Base-by-base conservation (phyloP, 257 asterid species). In the Petunia secreta region DNA sequence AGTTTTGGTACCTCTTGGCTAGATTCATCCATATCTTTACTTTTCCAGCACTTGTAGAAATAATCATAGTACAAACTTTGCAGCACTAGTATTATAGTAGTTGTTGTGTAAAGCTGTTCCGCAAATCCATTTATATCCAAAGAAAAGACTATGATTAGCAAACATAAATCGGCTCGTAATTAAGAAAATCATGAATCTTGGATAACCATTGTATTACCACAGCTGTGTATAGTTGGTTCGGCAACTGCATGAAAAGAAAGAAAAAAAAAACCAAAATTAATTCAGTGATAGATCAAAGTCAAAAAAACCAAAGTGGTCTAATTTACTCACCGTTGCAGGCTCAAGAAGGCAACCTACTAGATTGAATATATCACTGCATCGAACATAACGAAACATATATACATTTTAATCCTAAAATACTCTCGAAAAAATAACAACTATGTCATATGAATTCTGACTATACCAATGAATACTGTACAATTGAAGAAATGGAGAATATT, bases 221-320 rank as follows among this genome's bases (percentile, higher is more conserved):
- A 10, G 99, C 99, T 0, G 98, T 95, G 88, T 93, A 95, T 69
- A 84, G 82, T 82, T 95, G 99, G 64, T 97, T 93, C 4, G 99
- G 98, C 91, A 94, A 85, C 98, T 93, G 96, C 95, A 88, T 48
- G 81, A 65, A 63, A 50, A 58, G 63, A 37, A 81, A 41, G n/a
- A 8, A 52, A 13, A 71, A 57, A 59, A 1, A 67, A n/a, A 8
- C 52, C 0, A 10, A 44, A 25, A 8, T 55, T 39, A 52, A 55
- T 1, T 39, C 63, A 5, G 40, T 59, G 6, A 37, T 5, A 34
- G 11, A 39, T 71, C 7, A 38, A 40, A 11, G 53, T 1, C 52
- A 3, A 39, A 60, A 34, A 66, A 50, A 14, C 10, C 60, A 0
- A 77, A 77, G 6, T 25, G 25, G 16, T 41, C 54, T 40, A 13